Base-by-base conservation (phyloP, 78 protist genomes). In the Emiliania huxleyi region DNA sequence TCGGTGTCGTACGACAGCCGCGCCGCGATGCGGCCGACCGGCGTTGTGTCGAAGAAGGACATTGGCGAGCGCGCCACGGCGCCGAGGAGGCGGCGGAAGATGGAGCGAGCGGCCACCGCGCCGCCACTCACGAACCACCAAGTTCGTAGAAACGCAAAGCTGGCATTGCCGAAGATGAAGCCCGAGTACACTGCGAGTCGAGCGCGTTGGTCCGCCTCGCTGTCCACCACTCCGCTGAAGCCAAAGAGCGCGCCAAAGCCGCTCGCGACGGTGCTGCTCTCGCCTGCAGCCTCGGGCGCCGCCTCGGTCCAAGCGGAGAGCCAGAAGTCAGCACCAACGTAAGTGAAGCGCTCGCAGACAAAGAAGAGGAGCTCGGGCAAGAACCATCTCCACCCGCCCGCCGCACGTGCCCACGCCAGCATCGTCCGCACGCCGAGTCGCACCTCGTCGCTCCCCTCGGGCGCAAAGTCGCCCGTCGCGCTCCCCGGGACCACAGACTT, bases 21-120 rank as follows among this genome's bases (percentile, higher is more conserved):
- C 38, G 44, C 89, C 42, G 94, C 43, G 40, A 96, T 94, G 37
- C 97, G 69, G 21, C 97, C 97, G n/a, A 81, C 0, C 35, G 97
- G 96, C 33, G 81, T 96, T 33, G 93, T 81, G 85, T 95, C 95
- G 93, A 95, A 96, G 93, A 94, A 96, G 40, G 23, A 0, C 69
- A 90, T 49, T 18, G 96, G 94, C 26, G 95, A 84, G 69, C 81
- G 90, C 19, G 81, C 25, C 37, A 95, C 35, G 37, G 49, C 48
- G 48, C 48, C 48, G 43, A 71, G 62, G 29, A 52, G 62, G 15
- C 29, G 15, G 29, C 15, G 29, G 62, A 52, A 52, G 62, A 52
- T 52, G 62, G 29, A 15, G 29, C 15, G 8, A 15, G 62, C 62
- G 29, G 62, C 62, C 29, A 8, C 29, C 62, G 29, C 8, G 62